Percentiles rank a stretch among this genome's conserved stretches.
Evolutionary conservation across 2,329 filamentous ascomycete genomes (phyloP).

Genomic region (Colletotrichum echinochloae): DNA sequence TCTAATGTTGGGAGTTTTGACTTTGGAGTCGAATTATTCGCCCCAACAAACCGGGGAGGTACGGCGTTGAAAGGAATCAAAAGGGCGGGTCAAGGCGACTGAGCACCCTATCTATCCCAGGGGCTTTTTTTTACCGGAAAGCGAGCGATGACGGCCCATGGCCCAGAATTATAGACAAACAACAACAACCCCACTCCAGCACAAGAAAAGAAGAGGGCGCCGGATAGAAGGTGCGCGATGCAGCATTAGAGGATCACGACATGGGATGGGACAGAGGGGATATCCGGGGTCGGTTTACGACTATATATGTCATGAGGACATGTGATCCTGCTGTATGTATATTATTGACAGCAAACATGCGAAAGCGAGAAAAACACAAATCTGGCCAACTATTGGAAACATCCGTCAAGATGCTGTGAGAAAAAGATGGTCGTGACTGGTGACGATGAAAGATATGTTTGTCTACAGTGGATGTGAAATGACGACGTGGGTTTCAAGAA

Average conservation of each 20-base stretch:
- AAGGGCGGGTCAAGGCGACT: constrained; percentile 32
- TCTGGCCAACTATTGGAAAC: constrained; percentile 22
- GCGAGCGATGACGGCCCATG: constrained; percentile 39
- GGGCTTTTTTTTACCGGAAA: constrained; percentile 31
- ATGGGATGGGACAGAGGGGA: constrained; percentile 19
- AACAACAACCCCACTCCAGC: constrained; percentile 40
- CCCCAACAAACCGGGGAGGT: constrained; percentile 3
- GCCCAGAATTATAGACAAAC: constrained; percentile 37
- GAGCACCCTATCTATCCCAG: constrained; percentile 12
- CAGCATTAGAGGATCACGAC: constrained; percentile 42
- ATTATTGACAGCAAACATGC: constrained; percentile 37
- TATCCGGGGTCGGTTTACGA: constrained; percentile 31
- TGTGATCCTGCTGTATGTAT: constrained; percentile 42
- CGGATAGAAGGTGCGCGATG: constrained; percentile 37
- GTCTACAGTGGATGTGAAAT: not conserved
- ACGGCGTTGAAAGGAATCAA: constrained; percentile 37
- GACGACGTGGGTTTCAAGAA: not conserved
- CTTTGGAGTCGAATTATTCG: constrained; percentile 16
- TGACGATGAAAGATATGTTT: not conserved
- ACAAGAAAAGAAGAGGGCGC: constrained; percentile 40
- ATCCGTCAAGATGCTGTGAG: not conserved
- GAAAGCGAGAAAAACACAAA: not conserved
- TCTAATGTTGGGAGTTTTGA: constrained; percentile 6
- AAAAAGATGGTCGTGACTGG: not conserved
- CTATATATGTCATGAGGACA: constrained; percentile 35